Evolutionary conservation across 2,329 filamentous ascomycete genomes (phyloP), one percentile per base, ranked within the genome.

Genomic region (Aspergillus luchuensis): DNA sequence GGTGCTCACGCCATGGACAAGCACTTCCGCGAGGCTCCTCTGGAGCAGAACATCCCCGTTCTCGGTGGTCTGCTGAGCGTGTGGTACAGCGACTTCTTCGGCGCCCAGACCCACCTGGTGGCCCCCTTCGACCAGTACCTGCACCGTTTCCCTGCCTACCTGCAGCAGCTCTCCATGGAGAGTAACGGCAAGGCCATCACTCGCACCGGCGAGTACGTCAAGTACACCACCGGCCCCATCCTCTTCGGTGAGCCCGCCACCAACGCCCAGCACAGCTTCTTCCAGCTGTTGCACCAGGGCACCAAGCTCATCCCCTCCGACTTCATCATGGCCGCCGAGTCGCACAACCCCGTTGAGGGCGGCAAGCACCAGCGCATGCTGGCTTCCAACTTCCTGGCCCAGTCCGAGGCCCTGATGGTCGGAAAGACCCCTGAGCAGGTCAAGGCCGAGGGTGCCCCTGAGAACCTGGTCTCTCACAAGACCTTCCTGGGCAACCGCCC

Each of bases 251-350:
- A 99, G 85, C 95, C 95, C 57, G 96, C 92, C 80, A 99, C 95
- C 78, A 99, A 99, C 77, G 95, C 95, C 48, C 95, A 99, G 84
- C 95, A 99, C 87, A 98, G 95, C 63, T 99, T 99, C 89, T 99
- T 96, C 89, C 95, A 99, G 86, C 89, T 99, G 51, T 88, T 99
- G 61, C 95, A 99, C 85, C 95, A 99, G 81, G 95, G 95, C 73
- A 99, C 95, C 71, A 98, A 98, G 87, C 89, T 99, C 73, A 98
- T 99, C 76, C 95, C 95, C 15, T 90, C 94, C 69, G 95, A 99
- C 81, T 99, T 99, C 84, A 96, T 99, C 81, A 84, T 99, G 71
- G 95, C 95, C 41, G 93, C 92, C 66, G 87, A 97, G 83, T 96
- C 92, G 58, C 95, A 99, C 86, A 99, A 99, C 86, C 93, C 94